These are phyloP conservation scores for Coemansia sp. DNA, from an alignment of 192 early-diverging fungal species.

Conservation along the genomic window DNA sequence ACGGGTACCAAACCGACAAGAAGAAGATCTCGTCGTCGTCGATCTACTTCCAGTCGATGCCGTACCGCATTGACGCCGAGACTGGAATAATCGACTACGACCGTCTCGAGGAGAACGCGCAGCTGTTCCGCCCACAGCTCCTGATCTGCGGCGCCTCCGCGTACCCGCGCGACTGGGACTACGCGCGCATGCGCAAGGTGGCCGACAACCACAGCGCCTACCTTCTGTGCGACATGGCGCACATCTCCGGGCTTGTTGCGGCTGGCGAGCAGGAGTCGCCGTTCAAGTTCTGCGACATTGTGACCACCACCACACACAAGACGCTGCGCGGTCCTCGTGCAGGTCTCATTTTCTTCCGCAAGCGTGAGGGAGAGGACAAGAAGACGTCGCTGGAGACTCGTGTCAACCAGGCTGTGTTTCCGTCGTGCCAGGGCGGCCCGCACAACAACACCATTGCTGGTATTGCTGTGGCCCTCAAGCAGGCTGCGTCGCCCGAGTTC, in stretches of 20 bases:
- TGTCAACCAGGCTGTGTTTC: slow-evolving; percentile 99
- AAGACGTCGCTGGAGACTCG: slow-evolving; percentile 90
- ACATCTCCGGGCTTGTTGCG: slow-evolving; percentile 96
- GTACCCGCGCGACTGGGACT: slow-evolving; percentile 99
- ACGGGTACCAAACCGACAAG: slow-evolving; percentile 99
- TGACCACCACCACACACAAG: slow-evolving; percentile 99
- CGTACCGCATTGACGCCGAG: slow-evolving; percentile 88
- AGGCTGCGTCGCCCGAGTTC: slow-evolving; percentile 92
- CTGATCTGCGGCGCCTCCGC: slow-evolving; percentile 99
- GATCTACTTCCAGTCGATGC: slow-evolving; percentile 99
- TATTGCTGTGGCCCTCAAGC: slow-evolving; percentile 97
- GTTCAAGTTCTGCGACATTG: slow-evolving; percentile 97
- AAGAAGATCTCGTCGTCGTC: slow-evolving; percentile 99
- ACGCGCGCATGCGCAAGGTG: slow-evolving; percentile 91
- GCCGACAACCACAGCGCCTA: slow-evolving; percentile 96
- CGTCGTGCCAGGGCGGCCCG: slow-evolving; percentile 98
- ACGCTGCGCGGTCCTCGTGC: slow-evolving; percentile 99
- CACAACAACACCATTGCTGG: slow-evolving; percentile 99
- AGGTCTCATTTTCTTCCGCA: slow-evolving; percentile 98
- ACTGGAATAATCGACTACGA: slow-evolving; percentile 96
- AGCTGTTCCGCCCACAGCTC: slow-evolving; percentile 95
- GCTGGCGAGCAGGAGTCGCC: slow-evolving; percentile 87
- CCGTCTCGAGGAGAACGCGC: slow-evolving; percentile 88
- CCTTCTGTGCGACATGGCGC: slow-evolving; percentile 98
- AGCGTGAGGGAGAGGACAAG: slow-evolving; percentile 65